These are phyloP conservation scores for Fusarium agapanthi DNA, from an alignment of 2,329 filamentous ascomycete species.

Conservation along the genomic window DNA sequence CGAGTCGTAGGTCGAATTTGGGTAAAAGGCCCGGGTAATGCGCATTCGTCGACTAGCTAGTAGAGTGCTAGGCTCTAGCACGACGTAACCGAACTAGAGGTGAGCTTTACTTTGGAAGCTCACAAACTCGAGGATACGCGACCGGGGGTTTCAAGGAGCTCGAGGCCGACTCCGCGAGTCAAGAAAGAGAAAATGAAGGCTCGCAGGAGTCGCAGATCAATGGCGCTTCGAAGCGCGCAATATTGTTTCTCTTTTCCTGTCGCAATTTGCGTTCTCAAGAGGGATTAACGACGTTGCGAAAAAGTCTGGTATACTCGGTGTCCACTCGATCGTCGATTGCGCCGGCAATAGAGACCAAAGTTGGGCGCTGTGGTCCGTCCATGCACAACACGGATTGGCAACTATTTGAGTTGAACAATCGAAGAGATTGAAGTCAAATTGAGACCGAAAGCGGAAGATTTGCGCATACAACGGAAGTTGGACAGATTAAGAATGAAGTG, in stretches of 20 bases:
- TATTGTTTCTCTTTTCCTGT: neutral
- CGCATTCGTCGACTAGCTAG: conserved; percentile 4
- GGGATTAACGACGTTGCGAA: neutral
- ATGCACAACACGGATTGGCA: conserved; percentile 21
- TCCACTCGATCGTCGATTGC: conserved; percentile 24
- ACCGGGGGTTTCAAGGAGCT: conserved; percentile 9
- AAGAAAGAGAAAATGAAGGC: neutral
- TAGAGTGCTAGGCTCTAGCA: conserved; percentile 8
- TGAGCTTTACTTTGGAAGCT: conserved; percentile 21
- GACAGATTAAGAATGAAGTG: neutral
- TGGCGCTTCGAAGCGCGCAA: conserved; percentile 13
- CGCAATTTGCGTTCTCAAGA: neutral
- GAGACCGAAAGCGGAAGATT: neutral
- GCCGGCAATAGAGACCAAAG: conserved; percentile 1
- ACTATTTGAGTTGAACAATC: conserved; percentile 6
- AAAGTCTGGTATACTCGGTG: neutral
- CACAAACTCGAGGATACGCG: conserved; percentile 5
- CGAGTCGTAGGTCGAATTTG: neutral
- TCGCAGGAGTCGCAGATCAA: neutral
- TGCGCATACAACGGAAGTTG: neutral
- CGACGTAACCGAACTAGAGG: conserved; percentile 15
- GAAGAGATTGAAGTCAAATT: conserved; percentile 4
- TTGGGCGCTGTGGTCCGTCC: conserved; percentile 18
- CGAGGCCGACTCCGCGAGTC: conserved; percentile 13
- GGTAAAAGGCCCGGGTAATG: neutral